A percentile compares a stretch with the other conserved stretches of the same genome.
These are phyloP conservation scores for Graphilbum ipis-grandicollis DNA, from an alignment of 2,329 filamentous ascomycete species.

Conservation along the genomic window DNA sequence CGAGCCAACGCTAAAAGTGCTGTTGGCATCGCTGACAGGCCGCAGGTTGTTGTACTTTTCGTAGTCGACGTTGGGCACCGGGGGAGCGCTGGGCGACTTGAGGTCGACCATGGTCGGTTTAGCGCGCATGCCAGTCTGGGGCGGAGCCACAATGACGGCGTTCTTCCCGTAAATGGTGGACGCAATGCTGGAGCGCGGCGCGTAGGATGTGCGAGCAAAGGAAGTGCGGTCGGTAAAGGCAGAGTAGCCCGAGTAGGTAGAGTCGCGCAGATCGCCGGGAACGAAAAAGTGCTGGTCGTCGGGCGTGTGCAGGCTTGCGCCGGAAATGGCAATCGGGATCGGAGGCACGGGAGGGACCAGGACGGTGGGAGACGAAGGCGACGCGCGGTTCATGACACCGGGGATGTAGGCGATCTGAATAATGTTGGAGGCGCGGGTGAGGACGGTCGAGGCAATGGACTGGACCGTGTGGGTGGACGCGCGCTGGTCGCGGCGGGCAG, in stretches of 20 bases:
- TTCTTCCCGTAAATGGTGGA: constrained; percentile 91
- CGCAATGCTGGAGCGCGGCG: constrained; percentile 57
- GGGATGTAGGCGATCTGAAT: constrained; percentile 99
- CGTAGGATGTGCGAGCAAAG: constrained; percentile 39
- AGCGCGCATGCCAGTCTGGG: constrained; percentile 71
- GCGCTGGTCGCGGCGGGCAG: constrained; percentile 40
- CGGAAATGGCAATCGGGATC: constrained; percentile 48
- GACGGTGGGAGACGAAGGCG: constrained; percentile 62
- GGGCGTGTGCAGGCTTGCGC: constrained; percentile 37
- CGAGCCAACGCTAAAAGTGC: constrained; percentile 49
- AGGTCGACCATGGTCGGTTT: constrained; percentile 91
- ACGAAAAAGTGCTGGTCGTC: constrained; percentile 88
- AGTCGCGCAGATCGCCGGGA: constrained; percentile 76
- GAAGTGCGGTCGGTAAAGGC: constrained; percentile 44
- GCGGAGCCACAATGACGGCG: constrained; percentile 64
- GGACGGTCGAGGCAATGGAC: constrained; percentile 86
- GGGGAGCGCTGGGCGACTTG: constrained; percentile 52
- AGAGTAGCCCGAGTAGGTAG: constrained; percentile 69
- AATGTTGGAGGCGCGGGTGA: constrained; percentile 93
- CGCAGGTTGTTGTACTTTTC: constrained; percentile 32
- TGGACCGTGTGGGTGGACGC: constrained; percentile 72
- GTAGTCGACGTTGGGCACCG: constrained; percentile 55
- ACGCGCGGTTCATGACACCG: constrained; percentile 83
- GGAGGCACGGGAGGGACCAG: constrained; percentile 87
- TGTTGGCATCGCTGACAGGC: constrained; percentile 33